Conservation (phyloP, 1,284 basidiomycete genomes). For the Heimioporus retisporus region DNA sequence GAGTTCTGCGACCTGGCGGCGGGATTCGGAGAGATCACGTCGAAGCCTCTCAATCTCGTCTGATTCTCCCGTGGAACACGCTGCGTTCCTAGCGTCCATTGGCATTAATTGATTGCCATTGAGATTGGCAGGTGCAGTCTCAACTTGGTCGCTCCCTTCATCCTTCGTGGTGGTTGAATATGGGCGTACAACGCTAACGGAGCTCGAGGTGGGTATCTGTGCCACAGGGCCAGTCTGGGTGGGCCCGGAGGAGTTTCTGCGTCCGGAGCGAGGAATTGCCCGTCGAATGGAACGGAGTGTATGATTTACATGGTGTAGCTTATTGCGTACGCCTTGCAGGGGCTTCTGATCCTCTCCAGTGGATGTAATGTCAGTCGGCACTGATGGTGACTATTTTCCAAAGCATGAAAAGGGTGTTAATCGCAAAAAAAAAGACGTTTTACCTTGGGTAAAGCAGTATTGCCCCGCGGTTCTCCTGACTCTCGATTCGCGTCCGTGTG, state of each 20-base stretch:
- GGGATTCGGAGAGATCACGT: slow-evolving; percentile 15
- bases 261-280: background rate
- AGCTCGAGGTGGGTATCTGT: background rate
- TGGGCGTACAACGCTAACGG: background rate
- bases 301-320: background rate
- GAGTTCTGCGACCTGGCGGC: slow-evolving; percentile 13
- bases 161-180: background rate
- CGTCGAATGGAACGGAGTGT: background rate
- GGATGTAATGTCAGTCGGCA: background rate
- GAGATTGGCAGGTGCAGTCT: background rate
- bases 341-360: too few relatives aligned
- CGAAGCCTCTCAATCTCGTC: slow-evolving; percentile 18
- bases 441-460: slow-evolving; percentile 9
- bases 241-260: background rate
- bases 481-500: background rate
- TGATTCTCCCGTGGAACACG: background rate
- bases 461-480: background rate
- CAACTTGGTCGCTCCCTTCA: background rate
- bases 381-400: slow-evolving; percentile 1
- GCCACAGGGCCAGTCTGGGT: background rate
- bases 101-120: background rate
- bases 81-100: background rate
- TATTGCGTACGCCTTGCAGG: background rate
- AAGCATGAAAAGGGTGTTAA: background rate
- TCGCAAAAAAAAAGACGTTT: background rate